phyloP scores from a whole-genome alignment of 495 filamentous ascomycete genomes.

The Penicillium soppii region DNA sequence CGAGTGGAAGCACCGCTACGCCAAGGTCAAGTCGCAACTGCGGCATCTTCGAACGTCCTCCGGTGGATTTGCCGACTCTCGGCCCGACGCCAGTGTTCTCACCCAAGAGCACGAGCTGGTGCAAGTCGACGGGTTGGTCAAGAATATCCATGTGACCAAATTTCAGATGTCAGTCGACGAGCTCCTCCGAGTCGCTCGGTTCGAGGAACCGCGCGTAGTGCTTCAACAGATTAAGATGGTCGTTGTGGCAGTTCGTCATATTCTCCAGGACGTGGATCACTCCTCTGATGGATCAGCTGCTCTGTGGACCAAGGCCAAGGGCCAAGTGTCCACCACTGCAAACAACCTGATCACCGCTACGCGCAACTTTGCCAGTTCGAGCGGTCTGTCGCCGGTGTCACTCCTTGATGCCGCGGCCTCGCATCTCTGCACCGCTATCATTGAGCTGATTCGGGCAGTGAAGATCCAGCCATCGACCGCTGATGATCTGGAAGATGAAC shows the following conservation, averaged over 20 bases:
- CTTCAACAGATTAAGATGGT: slow-evolving; percentile 81
- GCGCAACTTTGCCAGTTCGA: slow-evolving; percentile 80
- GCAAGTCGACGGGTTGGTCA: slow-evolving; percentile 72
- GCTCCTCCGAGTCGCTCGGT: slow-evolving; percentile 73
- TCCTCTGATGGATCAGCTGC: slow-evolving; percentile 44
- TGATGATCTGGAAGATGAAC: slow-evolving; percentile 74
- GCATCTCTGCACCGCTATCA: slow-evolving; percentile 79
- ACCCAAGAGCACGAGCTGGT: slow-evolving; percentile 70
- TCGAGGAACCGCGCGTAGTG: slow-evolving; percentile 66
- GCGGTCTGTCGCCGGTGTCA: slow-evolving; percentile 90
- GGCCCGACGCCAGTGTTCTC: slow-evolving; percentile 60
- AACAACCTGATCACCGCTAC: slow-evolving; percentile 94
- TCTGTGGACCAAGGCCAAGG: slow-evolving; percentile 64
- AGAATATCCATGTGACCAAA: slow-evolving; percentile 88
- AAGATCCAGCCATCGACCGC: slow-evolving; percentile 77
- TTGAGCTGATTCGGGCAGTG: slow-evolving; percentile 78
- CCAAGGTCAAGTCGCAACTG: slow-evolving; percentile 80
- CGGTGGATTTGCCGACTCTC: slow-evolving; percentile 62
- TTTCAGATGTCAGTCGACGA: slow-evolving; percentile 97
- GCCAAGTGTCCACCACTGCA: slow-evolving; percentile 80
- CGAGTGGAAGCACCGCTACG: slow-evolving; percentile 88
- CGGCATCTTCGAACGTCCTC: slow-evolving; percentile 79
- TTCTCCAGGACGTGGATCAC: slow-evolving; percentile 75
- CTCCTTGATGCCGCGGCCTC: slow-evolving; percentile 94
- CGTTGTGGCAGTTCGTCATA: slow-evolving; percentile 72